Base-by-base conservation (phyloP, 331 rosid species). In the Erythrophleum ivorense region DNA sequence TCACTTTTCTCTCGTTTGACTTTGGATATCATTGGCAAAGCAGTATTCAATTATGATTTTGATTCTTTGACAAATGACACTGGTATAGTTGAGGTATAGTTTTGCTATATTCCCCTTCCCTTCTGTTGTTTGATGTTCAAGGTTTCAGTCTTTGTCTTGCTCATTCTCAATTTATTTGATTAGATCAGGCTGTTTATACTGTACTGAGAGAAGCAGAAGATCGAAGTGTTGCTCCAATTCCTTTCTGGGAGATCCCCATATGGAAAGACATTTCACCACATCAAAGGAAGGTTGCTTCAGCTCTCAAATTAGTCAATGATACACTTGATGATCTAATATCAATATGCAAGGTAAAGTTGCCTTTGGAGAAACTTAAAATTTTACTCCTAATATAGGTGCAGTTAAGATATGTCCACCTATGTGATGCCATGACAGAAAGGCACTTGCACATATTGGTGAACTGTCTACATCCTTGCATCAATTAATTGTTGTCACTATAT, bases 211-310 rank as follows among this genome's bases (percentile, higher is more conserved):
- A 95, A 90, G 98, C 99, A 85, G 99, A 95, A 88, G 94, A 89
- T 85, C 97, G 99, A 33, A 95, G 99, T 77, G 80, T 89, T 55
- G 75, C 98, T 31, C 98, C 98, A 49, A 93, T 95, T 85, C 99
- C 99, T 31, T 13, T 92, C 18, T 95, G 99, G 98, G 97, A 95
- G 74, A 91, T 95, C 78, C 99, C 98, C 72, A 88, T 95, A 72
- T 95, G 99, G 99, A 95, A 92, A 86, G 99, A 95, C 81, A 86
- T 95, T 86, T 95, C 98, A 75, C 99, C 99, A 11, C 91, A 91
- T 72, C 98, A 91, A 79, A 92, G 78, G 83, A 93, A 89, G 81
- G 99, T 95, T 46, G 31, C 95, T 50, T 86, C 86, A n/a, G 93
- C 99, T 70, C 95, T 95, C 83, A 95, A 92, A 87, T 85, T 95